Conservation (phyloP, 1,139 yeast species). For the Suhomyces atakaporum region DNA sequence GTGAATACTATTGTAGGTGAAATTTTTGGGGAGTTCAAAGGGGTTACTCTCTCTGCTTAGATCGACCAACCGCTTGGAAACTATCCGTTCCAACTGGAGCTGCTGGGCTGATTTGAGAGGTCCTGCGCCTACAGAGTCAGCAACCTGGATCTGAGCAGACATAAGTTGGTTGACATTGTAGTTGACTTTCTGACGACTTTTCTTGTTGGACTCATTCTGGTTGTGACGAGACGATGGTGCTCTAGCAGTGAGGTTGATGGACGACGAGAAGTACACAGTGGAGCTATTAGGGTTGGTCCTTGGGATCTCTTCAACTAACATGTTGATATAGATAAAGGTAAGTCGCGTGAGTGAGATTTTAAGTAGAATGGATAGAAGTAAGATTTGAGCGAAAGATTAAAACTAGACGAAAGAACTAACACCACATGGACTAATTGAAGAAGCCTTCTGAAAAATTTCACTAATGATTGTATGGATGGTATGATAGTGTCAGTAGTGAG, state of each 20-base stretch:
- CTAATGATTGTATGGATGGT: too few species aligned
- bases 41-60: slow-evolving; percentile 35
- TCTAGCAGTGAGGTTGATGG: slow-evolving; percentile 46
- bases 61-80: slow-evolving; percentile 40
- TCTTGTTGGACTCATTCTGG: slow-evolving; percentile 24
- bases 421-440: too few species aligned
- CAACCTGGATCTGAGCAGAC: slow-evolving; percentile 46
- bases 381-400: too few species aligned
- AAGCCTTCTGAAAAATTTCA: too few species aligned
- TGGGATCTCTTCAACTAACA: slow-evolving; percentile 53
- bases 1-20: slow-evolving; percentile 38
- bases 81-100: slow-evolving; percentile 43
- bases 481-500: too few species aligned
- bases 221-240: slow-evolving; percentile 26
- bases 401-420: too few species aligned
- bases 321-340: too few species aligned
- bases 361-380: too few species aligned
- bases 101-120: slow-evolving; percentile 48
- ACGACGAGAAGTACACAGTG: slow-evolving; percentile 48
- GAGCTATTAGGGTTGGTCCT: slow-evolving; percentile 35
- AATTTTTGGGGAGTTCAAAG: slow-evolving; percentile 48
- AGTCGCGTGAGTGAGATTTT: too few species aligned
- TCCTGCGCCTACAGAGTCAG: slow-evolving; percentile 31
- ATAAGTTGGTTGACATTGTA: slow-evolving; percentile 47
- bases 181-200: slow-evolving; percentile 44